Evolutionary conservation across 768 basidiomycete species (phyloP).

Genomic region (Boletus reticulatus): DNA sequence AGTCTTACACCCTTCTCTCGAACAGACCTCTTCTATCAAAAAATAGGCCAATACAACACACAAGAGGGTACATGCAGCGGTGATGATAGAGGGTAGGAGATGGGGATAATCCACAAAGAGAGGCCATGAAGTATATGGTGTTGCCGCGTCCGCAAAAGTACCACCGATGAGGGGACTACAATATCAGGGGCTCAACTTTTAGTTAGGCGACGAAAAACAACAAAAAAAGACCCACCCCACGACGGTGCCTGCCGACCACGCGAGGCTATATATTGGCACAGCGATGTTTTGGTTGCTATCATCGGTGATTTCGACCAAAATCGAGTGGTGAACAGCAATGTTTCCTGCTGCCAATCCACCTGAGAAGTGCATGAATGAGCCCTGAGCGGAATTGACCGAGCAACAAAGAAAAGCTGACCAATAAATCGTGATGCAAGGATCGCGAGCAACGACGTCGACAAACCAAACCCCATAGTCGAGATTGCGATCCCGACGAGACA

Average conservation of each 20-base stretch:
- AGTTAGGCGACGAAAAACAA: not conserved
- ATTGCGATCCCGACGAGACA: conserved; percentile 2
- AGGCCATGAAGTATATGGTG: conserved; percentile 5
- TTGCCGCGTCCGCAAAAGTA: conserved; percentile 1
- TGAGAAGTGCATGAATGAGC: not conserved
- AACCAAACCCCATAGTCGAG: conserved; percentile 5
- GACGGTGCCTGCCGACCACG: conserved; percentile 3
- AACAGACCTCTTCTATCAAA: conserved; percentile 6
- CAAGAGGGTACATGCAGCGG: conserved; percentile 1
- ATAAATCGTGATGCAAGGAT: conserved; percentile 6
- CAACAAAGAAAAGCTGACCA: not conserved
- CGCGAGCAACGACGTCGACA: conserved; percentile 6
- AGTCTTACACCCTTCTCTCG: too few relatives aligned
- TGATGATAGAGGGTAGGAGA: conserved; percentile 1
- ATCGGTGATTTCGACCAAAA: conserved; percentile 12
- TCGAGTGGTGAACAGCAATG: conserved; percentile 8
- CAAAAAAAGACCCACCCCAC: not conserved
- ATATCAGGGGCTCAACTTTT: too few relatives aligned
- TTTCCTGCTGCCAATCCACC: conserved; percentile 10
- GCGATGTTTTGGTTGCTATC: conserved; percentile 14
- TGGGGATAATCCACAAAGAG: conserved; percentile 8
- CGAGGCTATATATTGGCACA: conserved; percentile 10
- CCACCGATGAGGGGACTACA: too few relatives aligned
- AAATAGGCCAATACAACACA: conserved; percentile 1
- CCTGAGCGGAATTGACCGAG: not conserved